Percentiles rank a stretch among this genome's conserved stretches.
Conservation (phyloP, 768 basidiomycete genomes). For the Hirschioporus abietinus region DNA sequence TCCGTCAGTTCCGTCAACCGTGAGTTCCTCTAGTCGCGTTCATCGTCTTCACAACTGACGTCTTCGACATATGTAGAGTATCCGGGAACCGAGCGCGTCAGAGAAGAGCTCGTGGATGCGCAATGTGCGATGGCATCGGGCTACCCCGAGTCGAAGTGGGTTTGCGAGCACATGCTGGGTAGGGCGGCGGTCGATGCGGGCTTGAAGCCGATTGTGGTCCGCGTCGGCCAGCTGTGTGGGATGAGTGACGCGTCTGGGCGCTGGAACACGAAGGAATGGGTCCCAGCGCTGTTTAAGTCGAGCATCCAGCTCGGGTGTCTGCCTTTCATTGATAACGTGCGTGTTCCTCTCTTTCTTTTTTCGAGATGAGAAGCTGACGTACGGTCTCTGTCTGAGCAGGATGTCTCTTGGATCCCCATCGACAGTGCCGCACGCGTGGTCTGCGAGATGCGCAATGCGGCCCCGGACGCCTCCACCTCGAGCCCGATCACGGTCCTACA, state of each 20-base stretch:
- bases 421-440: slow-evolving; percentile 15
- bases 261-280: slow-evolving; percentile 43
- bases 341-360: neutral
- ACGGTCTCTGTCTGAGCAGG: slow-evolving; percentile 8
- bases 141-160: slow-evolving; percentile 39
- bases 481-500: slow-evolving; percentile 12
- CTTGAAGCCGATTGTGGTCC: slow-evolving; percentile 26
- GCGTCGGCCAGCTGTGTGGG: slow-evolving; percentile 42
- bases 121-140: slow-evolving; percentile 25
- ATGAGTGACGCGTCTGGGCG: slow-evolving; percentile 37
- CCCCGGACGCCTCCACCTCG: neutral
- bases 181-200: slow-evolving; percentile 16
- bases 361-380: too few species aligned
- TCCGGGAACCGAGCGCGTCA: neutral
- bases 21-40: slow-evolving; percentile 6
- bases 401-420: slow-evolving; percentile 16
- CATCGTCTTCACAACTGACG: neutral
- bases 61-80: too few species aligned
- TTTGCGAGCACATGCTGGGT: slow-evolving; percentile 37
- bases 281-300: slow-evolving; percentile 37
- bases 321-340: slow-evolving; percentile 17
- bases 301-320: slow-evolving; percentile 25
- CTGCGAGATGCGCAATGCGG: slow-evolving; percentile 16
- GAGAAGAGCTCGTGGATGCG: slow-evolving; percentile 14
- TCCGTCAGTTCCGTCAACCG: slow-evolving; percentile 26